Conservation (phyloP, 208 protist species). For the Crithidia bombi region DNA sequence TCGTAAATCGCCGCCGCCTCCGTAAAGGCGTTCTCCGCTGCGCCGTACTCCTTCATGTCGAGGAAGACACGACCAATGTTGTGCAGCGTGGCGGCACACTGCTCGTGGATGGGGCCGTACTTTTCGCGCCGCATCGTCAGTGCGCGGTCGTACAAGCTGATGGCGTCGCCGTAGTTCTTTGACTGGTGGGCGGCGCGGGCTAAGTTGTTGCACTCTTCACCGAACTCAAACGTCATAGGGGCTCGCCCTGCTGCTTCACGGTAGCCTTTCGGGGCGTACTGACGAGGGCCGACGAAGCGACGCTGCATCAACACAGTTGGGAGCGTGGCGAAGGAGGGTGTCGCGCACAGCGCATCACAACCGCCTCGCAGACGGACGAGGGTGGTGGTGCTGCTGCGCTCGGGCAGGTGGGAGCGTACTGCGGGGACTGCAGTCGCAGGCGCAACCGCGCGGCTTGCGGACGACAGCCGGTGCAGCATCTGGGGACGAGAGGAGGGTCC, state of each 20-base stretch:
- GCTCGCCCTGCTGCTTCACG: slow-evolving; percentile 80
- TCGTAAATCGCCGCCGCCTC: slow-evolving; percentile 91
- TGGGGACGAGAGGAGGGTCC: background rate
- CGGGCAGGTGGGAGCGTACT: background rate
- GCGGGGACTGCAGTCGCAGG: background rate
- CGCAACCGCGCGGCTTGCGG: background rate
- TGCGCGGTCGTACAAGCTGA: slow-evolving; percentile 83
- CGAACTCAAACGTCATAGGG: slow-evolving; percentile 88
- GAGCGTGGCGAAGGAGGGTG: background rate
- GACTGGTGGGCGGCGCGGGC: slow-evolving; percentile 84
- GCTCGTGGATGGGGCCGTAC: slow-evolving; percentile 80
- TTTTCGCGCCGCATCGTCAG: slow-evolving; percentile 84
- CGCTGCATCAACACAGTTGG: slow-evolving; percentile 24
- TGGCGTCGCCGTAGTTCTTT: slow-evolving; percentile 91
- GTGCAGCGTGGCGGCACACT: slow-evolving; percentile 86
- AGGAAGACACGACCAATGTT: slow-evolving; percentile 90
- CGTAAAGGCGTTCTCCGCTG: slow-evolving; percentile 89
- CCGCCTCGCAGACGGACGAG: slow-evolving; percentile 6
- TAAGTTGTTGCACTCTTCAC: slow-evolving; percentile 85
- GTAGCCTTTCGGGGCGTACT: slow-evolving; percentile 86
- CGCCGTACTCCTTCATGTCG: slow-evolving; percentile 90
- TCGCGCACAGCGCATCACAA: background rate
- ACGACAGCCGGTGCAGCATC: slow-evolving; percentile 5
- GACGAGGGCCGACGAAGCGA: slow-evolving; percentile 74
- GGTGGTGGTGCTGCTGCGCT: background rate